These are phyloP conservation scores for Termitomyces sp. DNA, from an alignment of 768 basidiomycete species.

Conservation along the genomic window DNA sequence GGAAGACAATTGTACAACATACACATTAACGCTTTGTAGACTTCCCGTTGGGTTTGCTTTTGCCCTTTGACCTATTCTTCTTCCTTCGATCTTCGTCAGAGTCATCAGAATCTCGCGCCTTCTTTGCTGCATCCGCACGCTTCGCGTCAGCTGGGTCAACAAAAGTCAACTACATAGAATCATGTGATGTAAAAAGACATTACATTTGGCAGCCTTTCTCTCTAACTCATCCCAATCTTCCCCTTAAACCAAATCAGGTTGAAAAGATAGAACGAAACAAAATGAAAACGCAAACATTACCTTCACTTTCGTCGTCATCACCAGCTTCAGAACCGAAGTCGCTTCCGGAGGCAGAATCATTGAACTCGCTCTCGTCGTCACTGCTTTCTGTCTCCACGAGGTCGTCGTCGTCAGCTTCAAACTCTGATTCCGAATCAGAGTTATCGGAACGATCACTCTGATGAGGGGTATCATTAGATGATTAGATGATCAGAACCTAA, in stretches of 20 bases:
- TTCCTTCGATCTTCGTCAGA: conserved; percentile 46
- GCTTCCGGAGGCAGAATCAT: conserved; percentile 59
- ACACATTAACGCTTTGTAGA: background rate
- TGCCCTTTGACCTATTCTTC: conserved; percentile 36
- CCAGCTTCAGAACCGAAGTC: conserved; percentile 64
- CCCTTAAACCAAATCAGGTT: conserved; percentile 33
- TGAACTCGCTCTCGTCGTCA: conserved; percentile 62
- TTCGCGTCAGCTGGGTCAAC: conserved; percentile 43
- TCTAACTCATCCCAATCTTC: conserved; percentile 98
- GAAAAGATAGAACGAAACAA: conserved; percentile 4
- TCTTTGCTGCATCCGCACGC: conserved; percentile 35
- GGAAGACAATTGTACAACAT: background rate
- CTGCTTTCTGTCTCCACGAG: conserved; percentile 50
- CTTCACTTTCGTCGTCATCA: conserved; percentile 53
- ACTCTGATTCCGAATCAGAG: conserved; percentile 48
- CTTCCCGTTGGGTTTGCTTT: conserved; percentile 24
- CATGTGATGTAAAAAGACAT: conserved; percentile 9
- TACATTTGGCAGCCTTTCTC: conserved; percentile 84
- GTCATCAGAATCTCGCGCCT: conserved; percentile 44
- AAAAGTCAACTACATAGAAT: conserved; percentile 16
- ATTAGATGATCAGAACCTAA: background rate
- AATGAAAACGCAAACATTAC: conserved; percentile 22
- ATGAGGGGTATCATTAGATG: background rate
- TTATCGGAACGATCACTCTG: conserved; percentile 39
- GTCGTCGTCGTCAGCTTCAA: conserved; percentile 54